Base-by-base conservation (phyloP, 257 asterid species). In the Nicotiana benthamiana region DNA sequence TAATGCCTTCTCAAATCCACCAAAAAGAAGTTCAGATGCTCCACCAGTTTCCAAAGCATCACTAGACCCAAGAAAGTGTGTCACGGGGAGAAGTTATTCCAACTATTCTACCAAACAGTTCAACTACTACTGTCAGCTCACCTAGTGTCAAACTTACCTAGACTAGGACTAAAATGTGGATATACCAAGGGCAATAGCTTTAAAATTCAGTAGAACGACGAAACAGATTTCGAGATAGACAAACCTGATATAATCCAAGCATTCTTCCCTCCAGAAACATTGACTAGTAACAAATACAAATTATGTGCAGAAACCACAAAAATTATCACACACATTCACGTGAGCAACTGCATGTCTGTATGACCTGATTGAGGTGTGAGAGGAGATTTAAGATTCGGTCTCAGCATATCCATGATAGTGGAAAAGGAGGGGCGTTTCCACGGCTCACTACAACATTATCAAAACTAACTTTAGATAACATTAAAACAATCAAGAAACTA, bases 401-500 rank as follows among this genome's bases (percentile, higher is more conserved):
- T 90, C 87, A 96, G 88, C 61, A 96, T 82, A 77, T 94, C 98
- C 98, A 96, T 94, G 83, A 96, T 86, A 87, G 82, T 84, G 84
- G 93, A 43, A 85, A 96, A 94, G 32, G 98, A 91, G 24, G 99
- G 98, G 59, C 99, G 92, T 80, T 90, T 91, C 96, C 99, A 89
- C 65, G 98, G 87, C 82, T 96, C 98, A 65, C 99, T 96, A 94
- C 92, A 90, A 80, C 30, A 81, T 27, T 66, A 74, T 75, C 20
- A 79, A 65, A 75, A 28, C n/a, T 9, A 34, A 82, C 46, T 27
- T 30, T 53, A 27, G 20, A 22, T 72, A 74, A 74, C 40, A 74
- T 24, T 18, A 46, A 46, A 72, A 46, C 36, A 24, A 72, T 72
- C 78, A 72, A 15, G 2, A 15, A 46, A 24, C 15, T 72, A 74